phyloP scores from a whole-genome alignment of 2,329 filamentous ascomycete species.

The Xylariaceae sp. region DNA sequence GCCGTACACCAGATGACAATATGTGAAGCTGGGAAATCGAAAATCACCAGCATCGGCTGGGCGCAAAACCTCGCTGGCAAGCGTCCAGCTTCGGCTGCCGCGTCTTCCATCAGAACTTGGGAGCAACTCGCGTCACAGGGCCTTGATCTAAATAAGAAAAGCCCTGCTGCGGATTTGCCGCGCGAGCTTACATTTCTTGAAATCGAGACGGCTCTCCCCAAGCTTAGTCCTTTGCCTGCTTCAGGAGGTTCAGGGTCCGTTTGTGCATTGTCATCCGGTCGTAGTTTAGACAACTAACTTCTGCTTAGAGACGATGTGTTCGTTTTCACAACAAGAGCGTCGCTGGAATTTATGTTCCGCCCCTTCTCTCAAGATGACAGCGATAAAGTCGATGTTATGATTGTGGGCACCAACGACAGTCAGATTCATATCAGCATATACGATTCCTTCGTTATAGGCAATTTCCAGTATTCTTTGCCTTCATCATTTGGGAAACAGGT shows the following conservation, averaged over 20 bases:
- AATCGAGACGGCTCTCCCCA: slow-evolving; percentile 77
- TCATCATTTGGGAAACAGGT: slow-evolving; percentile 34
- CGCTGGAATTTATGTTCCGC: slow-evolving; percentile 74
- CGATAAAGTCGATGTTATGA: slow-evolving; percentile 79
- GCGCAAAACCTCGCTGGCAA: slow-evolving; percentile 52
- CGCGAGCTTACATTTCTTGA: slow-evolving; percentile 77
- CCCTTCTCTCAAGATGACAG: slow-evolving; percentile 67
- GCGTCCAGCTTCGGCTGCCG: slow-evolving; percentile 25
- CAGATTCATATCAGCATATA: slow-evolving; percentile 81
- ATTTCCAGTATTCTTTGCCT: slow-evolving; percentile 59
- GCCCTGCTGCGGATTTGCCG: slow-evolving; percentile 64
- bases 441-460: slow-evolving; percentile 82
- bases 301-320: slow-evolving; percentile 58
- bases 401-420: slow-evolving; percentile 75
- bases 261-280: slow-evolving; percentile 5
- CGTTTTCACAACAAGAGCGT: slow-evolving; percentile 73
- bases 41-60: slow-evolving; percentile 63
- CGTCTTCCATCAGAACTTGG: slow-evolving; percentile 38
- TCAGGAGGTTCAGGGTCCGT: slow-evolving; percentile 69
- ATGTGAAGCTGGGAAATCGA: slow-evolving; percentile 50
- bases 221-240: slow-evolving; percentile 72
- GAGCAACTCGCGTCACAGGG: slow-evolving; percentile 40
- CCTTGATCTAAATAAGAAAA: slow-evolving; percentile 38
- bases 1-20: slow-evolving; percentile 74
- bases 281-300: slow-evolving; percentile 28